Base-by-base conservation (phyloP, 768 basidiomycete genomes). In the Baorangia bicolor region DNA sequence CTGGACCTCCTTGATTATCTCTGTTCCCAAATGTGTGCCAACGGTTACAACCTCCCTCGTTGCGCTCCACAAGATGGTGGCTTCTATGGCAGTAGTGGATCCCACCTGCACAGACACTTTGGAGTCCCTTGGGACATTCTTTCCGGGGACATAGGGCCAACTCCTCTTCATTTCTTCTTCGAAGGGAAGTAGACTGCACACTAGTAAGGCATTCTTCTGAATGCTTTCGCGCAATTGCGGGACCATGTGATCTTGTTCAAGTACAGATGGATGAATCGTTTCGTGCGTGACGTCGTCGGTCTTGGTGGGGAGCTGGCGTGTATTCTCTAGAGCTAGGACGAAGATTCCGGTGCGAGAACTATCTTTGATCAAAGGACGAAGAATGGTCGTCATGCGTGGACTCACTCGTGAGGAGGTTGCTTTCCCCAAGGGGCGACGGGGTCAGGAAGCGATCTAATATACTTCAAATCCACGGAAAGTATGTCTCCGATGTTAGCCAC, bases 381-480 rank as follows among this genome's bases (percentile, higher is more conserved):
- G 50, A 35, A 51, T 38, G 9, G 4, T 10, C 38, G n/a, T 12
- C 33, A 10, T 13, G 8, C 23, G 21, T 6, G 31, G 8, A 42
- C 84, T 64, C 60, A 88, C 88, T 86, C 70, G 58, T 90, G 87
- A 27, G 86, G 83, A 30, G 67, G 66, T 57, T 84, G 86, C 53
- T 74, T 64, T 12, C 87, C 88, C 86, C 86, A 90, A 13, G 75
- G 74, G 3, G 76, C 77, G 4, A 75, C 77, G 2, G 88, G 86
- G 11, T 77, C 68, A 2, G 78, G 72, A 18, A 85, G 75, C 13
- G 76, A 73, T 38, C 64, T 64, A 9, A 88, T 56, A 58, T 90
- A 88, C 11, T 70, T 58, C 31, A 75, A 59, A 62, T 90, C 84
- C 49, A 89, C 64, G 3, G 81, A 81, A 31, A 90, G 67, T 14